Evolutionary conservation across 2,329 filamentous ascomycete species (phyloP), one percentile per base, ranked within the genome.

Genomic region (Monosporascus sp.): DNA sequence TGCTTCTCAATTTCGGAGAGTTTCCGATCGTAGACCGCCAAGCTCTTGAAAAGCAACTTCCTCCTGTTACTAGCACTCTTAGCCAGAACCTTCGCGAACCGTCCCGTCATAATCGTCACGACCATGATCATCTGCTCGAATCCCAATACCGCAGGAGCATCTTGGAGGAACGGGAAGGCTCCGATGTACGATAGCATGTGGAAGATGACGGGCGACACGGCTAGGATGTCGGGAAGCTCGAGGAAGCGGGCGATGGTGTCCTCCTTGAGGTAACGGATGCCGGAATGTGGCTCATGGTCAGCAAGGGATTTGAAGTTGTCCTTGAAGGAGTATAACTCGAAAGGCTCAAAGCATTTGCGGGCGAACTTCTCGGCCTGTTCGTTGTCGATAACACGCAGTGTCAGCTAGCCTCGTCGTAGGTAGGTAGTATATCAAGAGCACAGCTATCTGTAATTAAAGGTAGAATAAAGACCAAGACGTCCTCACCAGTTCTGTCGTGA

Each of bases 251-350:
- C 80, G 58, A 90, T 72, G 11, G 86, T 89, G 49, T 86, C 81
- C 64, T 87, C 85, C 62, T 83, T 88, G 57, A 89, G 79, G 65
- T 89, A 88, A 49, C 75, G 76, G 47, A 89, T 71, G n/a, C 42
- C 42, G 22, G 42, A 18, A 44, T 76, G 73, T 48, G 78, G 81
- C 63, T 86, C 77, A 17, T 78, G 70, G 60, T 90, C 86, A 57
- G 87, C 84, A 20, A 90, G 82, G 53, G 77, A 81, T 54, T 78
- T 80, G 72, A 90, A 90, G 63, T 89, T 86, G 65, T 88, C 83
- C 61, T 84, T 85, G 69, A 89, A 83, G 34, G 82, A 88, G 69
- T 88, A 89, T 31, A 89, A 73, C 68, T 91, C 88, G 52, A 90
- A 75, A 1, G 84, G 78, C 1, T 83, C 83, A 69, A 88, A 90